These are phyloP conservation scores for Arabis hirsuta DNA, from an alignment of 345 rosid species.

Conservation along the genomic window DNA sequence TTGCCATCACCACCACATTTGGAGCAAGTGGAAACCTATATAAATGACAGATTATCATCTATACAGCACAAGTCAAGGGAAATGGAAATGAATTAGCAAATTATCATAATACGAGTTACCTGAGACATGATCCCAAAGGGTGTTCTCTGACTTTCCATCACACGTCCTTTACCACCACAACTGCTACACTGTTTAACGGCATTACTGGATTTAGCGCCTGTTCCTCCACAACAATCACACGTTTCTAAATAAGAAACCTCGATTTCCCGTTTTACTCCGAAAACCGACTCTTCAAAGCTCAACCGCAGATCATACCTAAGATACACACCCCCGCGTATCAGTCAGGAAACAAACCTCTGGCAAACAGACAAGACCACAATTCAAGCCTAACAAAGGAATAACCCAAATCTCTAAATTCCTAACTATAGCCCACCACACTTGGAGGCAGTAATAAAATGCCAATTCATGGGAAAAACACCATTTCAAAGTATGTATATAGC, in stretches of 20 bases:
- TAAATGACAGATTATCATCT: constrained; percentile 42
- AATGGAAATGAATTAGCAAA: constrained; percentile 15
- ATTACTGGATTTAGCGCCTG: constrained; percentile 79
- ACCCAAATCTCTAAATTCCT: not conserved
- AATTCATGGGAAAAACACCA: not conserved
- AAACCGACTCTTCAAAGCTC: constrained; percentile 89
- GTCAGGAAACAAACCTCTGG: not conserved
- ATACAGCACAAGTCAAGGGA: constrained; percentile 33
- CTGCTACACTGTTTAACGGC: constrained; percentile 59
- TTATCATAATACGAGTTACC: constrained; percentile 50
- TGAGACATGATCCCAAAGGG: constrained; percentile 91
- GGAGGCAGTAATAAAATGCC: not conserved
- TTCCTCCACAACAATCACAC: constrained; percentile 76
- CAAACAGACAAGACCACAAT: not conserved
- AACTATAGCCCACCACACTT: not conserved
- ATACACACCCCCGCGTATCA: not conserved
- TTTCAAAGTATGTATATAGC: not conserved
- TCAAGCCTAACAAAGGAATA: not conserved
- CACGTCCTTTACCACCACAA: constrained; percentile 88
- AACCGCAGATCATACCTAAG: constrained; percentile 71
- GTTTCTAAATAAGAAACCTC: constrained; percentile 67
- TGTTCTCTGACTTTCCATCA: constrained; percentile 72
- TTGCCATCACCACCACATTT: constrained; percentile 83
- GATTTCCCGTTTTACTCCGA: constrained; percentile 72
- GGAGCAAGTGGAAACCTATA: constrained; percentile 84